These are phyloP conservation scores for Aspergillus pseudoglaucus DNA, from an alignment of 2,329 filamentous ascomycete species.

Conservation along the genomic window DNA sequence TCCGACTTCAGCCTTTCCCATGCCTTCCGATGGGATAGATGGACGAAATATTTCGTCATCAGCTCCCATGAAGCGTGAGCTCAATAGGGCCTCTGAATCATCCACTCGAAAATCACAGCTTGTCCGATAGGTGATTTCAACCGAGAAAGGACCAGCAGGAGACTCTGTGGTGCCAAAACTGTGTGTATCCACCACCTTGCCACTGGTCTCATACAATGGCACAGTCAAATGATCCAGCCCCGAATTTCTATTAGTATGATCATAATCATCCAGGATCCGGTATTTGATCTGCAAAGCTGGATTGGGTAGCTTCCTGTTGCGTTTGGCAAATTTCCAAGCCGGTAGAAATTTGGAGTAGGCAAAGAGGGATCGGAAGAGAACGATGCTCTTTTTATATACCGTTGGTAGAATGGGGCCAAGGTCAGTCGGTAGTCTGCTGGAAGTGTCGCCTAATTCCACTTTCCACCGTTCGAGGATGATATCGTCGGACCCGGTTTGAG, in stretches of 20 bases:
- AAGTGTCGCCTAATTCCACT: slow-evolving; percentile 65
- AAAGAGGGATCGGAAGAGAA: slow-evolving; percentile 86
- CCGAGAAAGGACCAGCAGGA: slow-evolving; percentile 74
- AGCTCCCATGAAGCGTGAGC: slow-evolving; percentile 86
- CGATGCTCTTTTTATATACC: slow-evolving; percentile 94
- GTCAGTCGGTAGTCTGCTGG: slow-evolving; percentile 49
- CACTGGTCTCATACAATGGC: slow-evolving; percentile 59
- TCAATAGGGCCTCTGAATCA: slow-evolving; percentile 81
- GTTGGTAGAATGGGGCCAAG: slow-evolving; percentile 64
- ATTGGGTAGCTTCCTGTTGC: slow-evolving; percentile 62
- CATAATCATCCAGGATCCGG: slow-evolving; percentile 61
- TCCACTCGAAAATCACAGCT: slow-evolving; percentile 89
- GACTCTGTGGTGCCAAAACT: slow-evolving; percentile 79
- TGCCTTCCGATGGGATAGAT: slow-evolving; percentile 56
- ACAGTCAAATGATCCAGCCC: slow-evolving; percentile 63
- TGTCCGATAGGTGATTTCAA: slow-evolving; percentile 75
- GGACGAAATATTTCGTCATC: slow-evolving; percentile 84
- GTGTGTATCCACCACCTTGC: slow-evolving; percentile 65
- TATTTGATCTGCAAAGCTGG: slow-evolving; percentile 67
- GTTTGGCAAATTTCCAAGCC: slow-evolving; percentile 76
- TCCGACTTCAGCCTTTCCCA: slow-evolving; percentile 51
- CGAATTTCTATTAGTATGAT: slow-evolving; percentile 41
- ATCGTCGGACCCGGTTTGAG: slow-evolving; percentile 54
- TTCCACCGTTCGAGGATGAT: slow-evolving; percentile 88
- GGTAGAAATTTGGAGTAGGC: slow-evolving; percentile 76